Evolutionary conservation across 2,329 filamentous ascomycete genomes (phyloP), one percentile per base, ranked within the genome.

Genomic region (Claviceps arundinis): DNA sequence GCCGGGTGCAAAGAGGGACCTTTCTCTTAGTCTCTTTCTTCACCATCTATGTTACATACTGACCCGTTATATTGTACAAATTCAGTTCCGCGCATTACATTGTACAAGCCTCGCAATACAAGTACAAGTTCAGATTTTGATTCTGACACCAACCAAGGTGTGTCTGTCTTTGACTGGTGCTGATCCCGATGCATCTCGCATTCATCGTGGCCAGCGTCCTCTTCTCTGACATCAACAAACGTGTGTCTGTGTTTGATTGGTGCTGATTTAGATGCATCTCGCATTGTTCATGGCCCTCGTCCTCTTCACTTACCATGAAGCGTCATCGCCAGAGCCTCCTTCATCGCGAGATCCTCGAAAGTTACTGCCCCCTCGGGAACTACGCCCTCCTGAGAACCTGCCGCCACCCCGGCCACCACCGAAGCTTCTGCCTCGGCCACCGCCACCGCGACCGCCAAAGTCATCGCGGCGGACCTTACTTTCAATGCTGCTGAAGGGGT

Each of bases 401-500:
- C 30, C 56, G 37, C 57, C 55, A 22, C 61, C 51, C 19, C 58
- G 48, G 8, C 56, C 46, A 5, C 34, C 46, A 2, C 47, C 37
- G 37, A 40, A 52, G 13, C 54, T 52, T 37, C 57, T 55, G 37
- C 57, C 56, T n/a, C 60, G 48, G 30, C 58, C 47, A 14, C 56
- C 55, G 37, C 57, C 55, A 22, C 61, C 50, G 37, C 57, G 48
- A 16, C 56, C 53, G 34, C 65, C 56, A 48, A 54, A 47, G 30
- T 58, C 57, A 44, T 65, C 64, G 14, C 62, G 62, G 37, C 59
- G 63, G 11, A 50, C 59, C 30, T 56, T 56, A 7, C 54, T 53
- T 22, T 62, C 57, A 56, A 65, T 63, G 42, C 58, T 54, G 9
- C 56, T 52, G 37, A 67, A 67, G 17, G 60, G 55, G 14, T 65